Conservation (phyloP, 148 eudicot genomes). For the Gaultheria prostrata region DNA sequence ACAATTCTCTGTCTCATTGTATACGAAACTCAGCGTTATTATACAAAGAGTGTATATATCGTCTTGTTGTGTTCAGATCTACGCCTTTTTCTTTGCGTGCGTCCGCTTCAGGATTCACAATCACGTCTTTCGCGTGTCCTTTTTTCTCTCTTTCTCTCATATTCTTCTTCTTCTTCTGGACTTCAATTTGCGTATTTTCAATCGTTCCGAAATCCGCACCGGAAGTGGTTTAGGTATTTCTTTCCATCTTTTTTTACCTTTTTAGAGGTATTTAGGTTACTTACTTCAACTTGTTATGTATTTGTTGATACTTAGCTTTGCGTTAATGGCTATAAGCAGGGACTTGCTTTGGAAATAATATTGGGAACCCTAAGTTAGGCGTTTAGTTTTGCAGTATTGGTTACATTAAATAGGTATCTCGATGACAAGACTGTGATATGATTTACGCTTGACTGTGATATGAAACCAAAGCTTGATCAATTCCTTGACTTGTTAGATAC, state of each 20-base stretch:
- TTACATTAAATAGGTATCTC: too few relatives aligned
- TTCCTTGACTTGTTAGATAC: too few relatives aligned
- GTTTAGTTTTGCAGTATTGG: too few relatives aligned
- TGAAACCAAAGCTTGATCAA: too few relatives aligned
- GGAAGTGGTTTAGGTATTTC: background rate
- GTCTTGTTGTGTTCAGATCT: slow-evolving; percentile 14
- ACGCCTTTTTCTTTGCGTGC: slow-evolving; percentile 57
- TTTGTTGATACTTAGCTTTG: background rate
- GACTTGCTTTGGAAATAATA: background rate
- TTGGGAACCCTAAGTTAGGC: background rate
- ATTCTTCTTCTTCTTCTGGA: background rate
- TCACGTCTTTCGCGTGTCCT: slow-evolving; percentile 21
- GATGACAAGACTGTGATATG: background rate
- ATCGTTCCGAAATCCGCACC: background rate
- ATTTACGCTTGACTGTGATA: background rate
- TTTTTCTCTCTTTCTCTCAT: slow-evolving; percentile 3
- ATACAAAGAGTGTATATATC: background rate
- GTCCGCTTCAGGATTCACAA: slow-evolving; percentile 20
- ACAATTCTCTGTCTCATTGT: background rate
- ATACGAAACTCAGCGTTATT: too few relatives aligned
- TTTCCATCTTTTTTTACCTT: background rate
- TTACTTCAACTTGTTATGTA: background rate
- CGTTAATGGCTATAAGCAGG: background rate
- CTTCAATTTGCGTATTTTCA: slow-evolving; percentile 10
- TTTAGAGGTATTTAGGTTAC: background rate